phyloP scores from a whole-genome alignment of 2,329 filamentous ascomycete species.

The Neonectria magnoliae region DNA sequence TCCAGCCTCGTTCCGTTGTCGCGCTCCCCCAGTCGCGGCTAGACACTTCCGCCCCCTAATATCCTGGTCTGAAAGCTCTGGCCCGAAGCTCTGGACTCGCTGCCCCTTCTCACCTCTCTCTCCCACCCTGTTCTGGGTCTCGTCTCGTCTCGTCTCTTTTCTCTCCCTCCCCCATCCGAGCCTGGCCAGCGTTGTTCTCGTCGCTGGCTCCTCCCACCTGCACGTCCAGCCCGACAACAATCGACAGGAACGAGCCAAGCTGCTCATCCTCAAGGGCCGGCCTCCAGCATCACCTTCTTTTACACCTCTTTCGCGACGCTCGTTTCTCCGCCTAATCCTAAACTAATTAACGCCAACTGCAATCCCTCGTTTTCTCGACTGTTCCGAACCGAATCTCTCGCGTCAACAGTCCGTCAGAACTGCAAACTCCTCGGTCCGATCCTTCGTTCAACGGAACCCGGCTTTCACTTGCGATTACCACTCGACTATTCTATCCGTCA shows the following conservation, averaged over 20 bases:
- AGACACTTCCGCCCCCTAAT: constrained; percentile 23
- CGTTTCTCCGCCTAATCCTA: constrained; percentile 41
- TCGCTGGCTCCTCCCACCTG: constrained; percentile 39
- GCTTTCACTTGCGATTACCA: constrained; percentile 48
- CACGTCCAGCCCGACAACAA: constrained; percentile 36
- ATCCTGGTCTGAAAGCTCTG: constrained; percentile 26
- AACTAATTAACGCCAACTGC: constrained; percentile 41
- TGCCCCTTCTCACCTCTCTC: constrained; percentile 26
- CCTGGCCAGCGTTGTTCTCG: constrained; percentile 37
- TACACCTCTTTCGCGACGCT: constrained; percentile 31
- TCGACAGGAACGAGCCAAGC: constrained; percentile 39
- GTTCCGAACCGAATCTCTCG: constrained; percentile 27
- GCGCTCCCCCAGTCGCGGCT: constrained; percentile 12
- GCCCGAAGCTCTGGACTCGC: constrained; percentile 24
- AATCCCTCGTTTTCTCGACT: constrained; percentile 35
- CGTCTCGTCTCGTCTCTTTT: constrained; percentile 32
- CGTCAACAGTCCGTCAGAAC: constrained; percentile 25
- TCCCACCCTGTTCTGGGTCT: constrained; percentile 20
- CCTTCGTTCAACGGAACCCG: constrained; percentile 34
- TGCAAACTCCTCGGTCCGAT: constrained; percentile 32
- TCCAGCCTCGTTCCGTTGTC: constrained; percentile 8
- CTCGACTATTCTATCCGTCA: constrained; percentile 41
- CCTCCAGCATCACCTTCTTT: constrained; percentile 36
- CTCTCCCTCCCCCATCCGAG: constrained; percentile 34
- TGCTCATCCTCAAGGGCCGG: constrained; percentile 34